These are phyloP conservation scores for Aspergillus pseudonomiae DNA, from an alignment of 2,329 filamentous ascomycete genomes.

Conservation along the genomic window DNA sequence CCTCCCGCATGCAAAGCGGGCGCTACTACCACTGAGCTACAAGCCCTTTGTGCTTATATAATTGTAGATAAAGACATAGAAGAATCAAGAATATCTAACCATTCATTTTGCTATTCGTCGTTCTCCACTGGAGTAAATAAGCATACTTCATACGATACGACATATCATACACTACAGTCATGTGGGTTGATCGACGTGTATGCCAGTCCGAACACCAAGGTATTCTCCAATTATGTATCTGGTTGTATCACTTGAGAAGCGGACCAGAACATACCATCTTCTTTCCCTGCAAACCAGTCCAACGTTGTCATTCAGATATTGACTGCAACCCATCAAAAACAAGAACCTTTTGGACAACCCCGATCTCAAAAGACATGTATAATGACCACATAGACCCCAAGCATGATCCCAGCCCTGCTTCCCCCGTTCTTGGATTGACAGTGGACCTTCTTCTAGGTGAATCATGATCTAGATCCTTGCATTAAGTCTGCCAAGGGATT, in stretches of 20 bases:
- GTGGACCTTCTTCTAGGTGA: background rate
- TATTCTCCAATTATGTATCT: background rate
- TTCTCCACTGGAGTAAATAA: too few species aligned
- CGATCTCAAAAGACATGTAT: background rate
- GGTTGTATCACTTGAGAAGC: background rate
- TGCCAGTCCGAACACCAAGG: background rate
- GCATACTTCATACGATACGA: background rate
- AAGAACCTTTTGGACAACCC: background rate
- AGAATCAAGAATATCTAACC: too few species aligned
- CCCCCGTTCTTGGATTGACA: background rate
- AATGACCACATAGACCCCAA: background rate
- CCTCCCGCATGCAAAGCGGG: constrained; percentile 6
- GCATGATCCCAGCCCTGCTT: background rate
- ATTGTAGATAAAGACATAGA: background rate
- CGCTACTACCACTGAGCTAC: constrained; percentile 8
- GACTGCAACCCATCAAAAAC: background rate
- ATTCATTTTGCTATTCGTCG: too few species aligned
- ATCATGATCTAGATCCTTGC: background rate
- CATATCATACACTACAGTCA: background rate
- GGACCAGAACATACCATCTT: background rate
- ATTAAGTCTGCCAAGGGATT: background rate
- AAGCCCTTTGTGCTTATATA: background rate
- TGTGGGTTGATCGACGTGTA: background rate
- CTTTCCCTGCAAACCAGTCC: background rate
- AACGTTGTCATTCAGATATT: background rate